Conservation (phyloP, 768 basidiomycete species). For the Lactarius quietus region DNA sequence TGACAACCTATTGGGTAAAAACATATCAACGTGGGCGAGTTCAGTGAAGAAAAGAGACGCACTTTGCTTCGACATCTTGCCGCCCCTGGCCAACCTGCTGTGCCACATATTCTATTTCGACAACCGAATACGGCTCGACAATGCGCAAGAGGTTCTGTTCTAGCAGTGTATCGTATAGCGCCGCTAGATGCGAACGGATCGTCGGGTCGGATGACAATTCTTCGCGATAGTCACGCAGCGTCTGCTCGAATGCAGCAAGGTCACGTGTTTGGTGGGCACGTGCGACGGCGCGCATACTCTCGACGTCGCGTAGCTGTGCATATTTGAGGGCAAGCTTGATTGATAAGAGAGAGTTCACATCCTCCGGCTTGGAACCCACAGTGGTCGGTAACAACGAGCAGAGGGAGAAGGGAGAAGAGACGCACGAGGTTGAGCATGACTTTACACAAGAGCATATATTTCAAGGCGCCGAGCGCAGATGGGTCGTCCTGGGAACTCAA, state of each 20-base stretch:
- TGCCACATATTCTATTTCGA: slow-evolving; percentile 90
- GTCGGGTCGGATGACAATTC: slow-evolving; percentile 95
- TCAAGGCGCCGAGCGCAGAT: slow-evolving; percentile 75
- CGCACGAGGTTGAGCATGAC: slow-evolving; percentile 93
- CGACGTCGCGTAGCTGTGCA: slow-evolving; percentile 82
- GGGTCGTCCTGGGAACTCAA: slow-evolving; percentile 66
- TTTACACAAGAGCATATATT: slow-evolving; percentile 98
- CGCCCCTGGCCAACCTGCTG: slow-evolving; percentile 81
- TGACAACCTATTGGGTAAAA: slow-evolving; percentile 57
- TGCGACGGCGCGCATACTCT: slow-evolving; percentile 94
- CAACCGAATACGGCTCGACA: slow-evolving; percentile 91
- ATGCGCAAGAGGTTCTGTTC: slow-evolving; percentile 95
- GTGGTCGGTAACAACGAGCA: not conserved
- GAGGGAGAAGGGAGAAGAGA: slow-evolving; percentile 19
- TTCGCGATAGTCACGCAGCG: slow-evolving; percentile 79
- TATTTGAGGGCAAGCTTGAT: slow-evolving; percentile 89
- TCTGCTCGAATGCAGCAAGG: slow-evolving; percentile 84
- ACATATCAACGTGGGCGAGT: not conserved
- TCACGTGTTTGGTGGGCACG: slow-evolving; percentile 91
- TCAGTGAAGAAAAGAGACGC: slow-evolving; percentile 31
- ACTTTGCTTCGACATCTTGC: slow-evolving; percentile 91
- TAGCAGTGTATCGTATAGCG: slow-evolving; percentile 92
- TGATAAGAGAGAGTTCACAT: slow-evolving; percentile 80
- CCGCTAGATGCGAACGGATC: slow-evolving; percentile 90
- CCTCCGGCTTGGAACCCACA: slow-evolving; percentile 73